Evolutionary conservation across 2,329 filamentous ascomycete genomes (phyloP).

Genomic region (Sarocladiaceae sp.): DNA sequence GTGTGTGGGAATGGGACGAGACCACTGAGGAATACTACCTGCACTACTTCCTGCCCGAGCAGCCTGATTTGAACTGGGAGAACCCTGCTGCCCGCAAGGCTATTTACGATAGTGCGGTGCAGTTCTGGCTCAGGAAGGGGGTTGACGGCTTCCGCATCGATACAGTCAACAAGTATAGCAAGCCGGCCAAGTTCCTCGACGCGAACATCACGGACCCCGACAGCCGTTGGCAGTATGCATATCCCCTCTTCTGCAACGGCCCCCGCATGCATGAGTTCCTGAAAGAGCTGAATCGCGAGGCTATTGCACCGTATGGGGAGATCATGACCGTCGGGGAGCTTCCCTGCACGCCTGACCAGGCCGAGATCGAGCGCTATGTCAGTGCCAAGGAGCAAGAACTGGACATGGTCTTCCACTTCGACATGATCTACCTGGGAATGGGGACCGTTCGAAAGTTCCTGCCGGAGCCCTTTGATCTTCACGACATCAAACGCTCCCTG

Average conservation of each 20-base stretch:
- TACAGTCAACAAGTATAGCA: slow-evolving; percentile 64
- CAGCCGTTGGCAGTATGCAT: slow-evolving; percentile 44
- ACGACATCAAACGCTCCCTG: slow-evolving; percentile 34
- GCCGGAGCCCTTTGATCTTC: slow-evolving; percentile 13
- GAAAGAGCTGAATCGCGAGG: slow-evolving; percentile 54
- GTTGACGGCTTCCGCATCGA: slow-evolving; percentile 66
- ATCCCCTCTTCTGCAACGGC: slow-evolving; percentile 44
- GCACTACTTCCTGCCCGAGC: slow-evolving; percentile 63
- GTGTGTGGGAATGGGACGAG: slow-evolving; percentile 60
- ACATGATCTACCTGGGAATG: slow-evolving; percentile 54
- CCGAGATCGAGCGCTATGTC: slow-evolving; percentile 52
- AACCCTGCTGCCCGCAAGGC: slow-evolving; percentile 59
- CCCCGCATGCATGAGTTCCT: slow-evolving; percentile 61
- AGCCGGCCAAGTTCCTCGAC: slow-evolving; percentile 49
- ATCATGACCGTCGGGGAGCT: slow-evolving; percentile 64
- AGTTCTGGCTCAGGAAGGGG: slow-evolving; percentile 69
- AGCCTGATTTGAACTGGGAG: slow-evolving; percentile 79
- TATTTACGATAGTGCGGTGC: slow-evolving; percentile 57
- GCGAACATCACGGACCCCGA: slow-evolving; percentile 41
- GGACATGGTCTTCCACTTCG: slow-evolving; percentile 63
- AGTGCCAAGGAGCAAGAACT: slow-evolving; percentile 46
- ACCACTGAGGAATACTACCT: slow-evolving; percentile 66
- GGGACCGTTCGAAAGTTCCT: slow-evolving; percentile 14
- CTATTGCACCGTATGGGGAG: slow-evolving; percentile 52
- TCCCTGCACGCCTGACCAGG: slow-evolving; percentile 49